Conservation (phyloP, 2,329 filamentous ascomycete species). For the Pezicula neosporulosa region DNA sequence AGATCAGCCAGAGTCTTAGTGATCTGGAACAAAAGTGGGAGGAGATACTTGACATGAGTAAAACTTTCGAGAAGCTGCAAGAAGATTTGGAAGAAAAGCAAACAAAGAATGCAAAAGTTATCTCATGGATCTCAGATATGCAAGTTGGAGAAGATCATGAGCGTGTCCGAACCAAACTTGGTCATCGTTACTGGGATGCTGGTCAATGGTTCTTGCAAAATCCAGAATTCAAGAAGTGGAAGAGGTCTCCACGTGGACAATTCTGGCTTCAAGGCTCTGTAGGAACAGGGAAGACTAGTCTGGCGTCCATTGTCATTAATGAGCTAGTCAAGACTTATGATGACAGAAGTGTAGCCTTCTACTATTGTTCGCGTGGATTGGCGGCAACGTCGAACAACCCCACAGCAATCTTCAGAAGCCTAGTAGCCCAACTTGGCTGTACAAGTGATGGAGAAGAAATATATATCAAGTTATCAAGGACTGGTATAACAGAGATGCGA, state of each 20-base stretch:
- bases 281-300: conserved; percentile 4
- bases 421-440: conserved; percentile 1
- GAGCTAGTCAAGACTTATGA: conserved; percentile 1
- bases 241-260: background rate
- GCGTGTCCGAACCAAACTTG: conserved; percentile 3
- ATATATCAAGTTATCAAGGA: conserved; percentile 2
- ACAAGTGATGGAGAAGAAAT: conserved; percentile 4
- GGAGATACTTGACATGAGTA: conserved; percentile 4
- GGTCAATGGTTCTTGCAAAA: conserved; percentile 3
- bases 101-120: background rate
- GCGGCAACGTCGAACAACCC: background rate
- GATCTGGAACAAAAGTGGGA: conserved; percentile 3
- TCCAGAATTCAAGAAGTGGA: background rate
- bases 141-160: conserved; percentile 7
- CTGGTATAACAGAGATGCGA: conserved; percentile 6
- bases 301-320: conserved; percentile 5
- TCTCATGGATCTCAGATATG: conserved; percentile 6
- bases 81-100: conserved; percentile 3
- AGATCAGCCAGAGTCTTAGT: background rate
- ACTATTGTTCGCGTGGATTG: background rate
- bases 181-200: conserved; percentile 1
- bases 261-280: conserved; percentile 6
- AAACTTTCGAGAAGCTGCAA: conserved; percentile 3
- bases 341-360: background rate
- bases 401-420: background rate